These are phyloP conservation scores for Reutealis trisperma DNA, from an alignment of 345 rosid species.

Conservation along the genomic window DNA sequence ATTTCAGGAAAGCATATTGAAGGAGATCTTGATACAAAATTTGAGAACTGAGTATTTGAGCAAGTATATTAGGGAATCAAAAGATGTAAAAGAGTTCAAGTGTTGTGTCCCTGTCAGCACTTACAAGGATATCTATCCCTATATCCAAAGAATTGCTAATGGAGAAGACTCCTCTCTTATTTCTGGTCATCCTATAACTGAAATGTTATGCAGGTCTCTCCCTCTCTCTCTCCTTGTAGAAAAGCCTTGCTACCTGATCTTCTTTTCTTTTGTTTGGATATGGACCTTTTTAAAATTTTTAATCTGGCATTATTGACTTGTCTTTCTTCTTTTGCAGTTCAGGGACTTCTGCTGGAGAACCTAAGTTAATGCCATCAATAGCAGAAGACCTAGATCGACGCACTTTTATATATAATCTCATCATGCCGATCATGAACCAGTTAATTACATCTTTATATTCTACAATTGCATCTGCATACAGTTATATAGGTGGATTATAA, in stretches of 20 bases:
- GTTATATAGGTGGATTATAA: background rate
- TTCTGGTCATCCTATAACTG: conserved; percentile 54
- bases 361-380: conserved; percentile 62
- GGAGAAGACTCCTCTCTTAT: conserved; percentile 61
- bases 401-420: conserved; percentile 66
- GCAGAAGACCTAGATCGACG: conserved; percentile 67
- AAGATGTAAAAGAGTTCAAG: conserved; percentile 44
- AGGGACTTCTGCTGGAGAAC: conserved; percentile 73
- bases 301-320: background rate
- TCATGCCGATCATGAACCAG: conserved; percentile 70
- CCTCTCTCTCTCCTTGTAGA: background rate
- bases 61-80: conserved; percentile 46
- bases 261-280: background rate
- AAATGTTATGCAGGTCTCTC: conserved; percentile 65
- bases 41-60: conserved; percentile 54
- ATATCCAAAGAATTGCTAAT: conserved; percentile 59
- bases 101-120: conserved; percentile 48
- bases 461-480: background rate
- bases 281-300: background rate
- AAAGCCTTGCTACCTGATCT: background rate
- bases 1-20: conserved; percentile 50
- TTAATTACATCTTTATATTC: conserved; percentile 21
- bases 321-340: conserved; percentile 47
- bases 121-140: conserved; percentile 55
- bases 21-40: conserved; percentile 47